These are phyloP conservation scores for Geotrichum cucujoidarum DNA, from an alignment of 1,139 yeast species.

Conservation along the genomic window DNA sequence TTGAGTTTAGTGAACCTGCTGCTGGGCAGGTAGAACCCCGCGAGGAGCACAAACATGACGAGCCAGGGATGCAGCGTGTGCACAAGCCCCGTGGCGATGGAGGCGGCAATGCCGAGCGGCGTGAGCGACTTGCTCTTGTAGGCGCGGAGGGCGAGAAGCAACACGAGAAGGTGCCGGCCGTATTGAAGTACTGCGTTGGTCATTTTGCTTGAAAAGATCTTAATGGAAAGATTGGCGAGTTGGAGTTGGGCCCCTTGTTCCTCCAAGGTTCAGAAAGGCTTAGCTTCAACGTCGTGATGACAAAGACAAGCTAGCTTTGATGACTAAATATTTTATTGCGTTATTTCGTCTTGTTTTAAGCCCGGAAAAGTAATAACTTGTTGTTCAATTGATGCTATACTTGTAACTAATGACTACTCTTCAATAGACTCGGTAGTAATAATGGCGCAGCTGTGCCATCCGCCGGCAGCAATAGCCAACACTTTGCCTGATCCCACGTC, in stretches of 20 bases:
- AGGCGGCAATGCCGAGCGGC: slow-evolving; percentile 38
- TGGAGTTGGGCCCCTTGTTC: background rate
- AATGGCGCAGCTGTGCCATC: slow-evolving; percentile 74
- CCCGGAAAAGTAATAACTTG: too few relatives aligned
- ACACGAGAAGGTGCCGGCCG: slow-evolving; percentile 17
- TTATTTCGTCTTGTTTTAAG: too few relatives aligned
- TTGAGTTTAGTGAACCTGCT: slow-evolving; percentile 42
- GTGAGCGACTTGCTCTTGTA: slow-evolving; percentile 39
- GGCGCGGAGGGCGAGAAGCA: slow-evolving; percentile 31
- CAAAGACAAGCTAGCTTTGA: background rate
- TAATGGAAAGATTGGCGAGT: background rate
- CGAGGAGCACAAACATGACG: slow-evolving; percentile 36
- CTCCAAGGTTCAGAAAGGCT: background rate
- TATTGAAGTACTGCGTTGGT: background rate
- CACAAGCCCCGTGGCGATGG: slow-evolving; percentile 40
- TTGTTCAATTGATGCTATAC: too few relatives aligned
- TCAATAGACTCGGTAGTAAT: slow-evolving; percentile 30
- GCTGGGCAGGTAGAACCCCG: slow-evolving; percentile 41
- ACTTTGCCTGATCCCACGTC: slow-evolving; percentile 38
- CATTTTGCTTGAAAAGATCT: background rate
- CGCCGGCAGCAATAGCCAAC: slow-evolving; percentile 60
- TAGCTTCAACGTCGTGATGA: background rate
- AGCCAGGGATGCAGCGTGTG: slow-evolving; percentile 41
- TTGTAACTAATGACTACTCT: too few relatives aligned
- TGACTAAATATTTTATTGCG: too few relatives aligned